Conservation (phyloP, 2,329 filamentous ascomycete species). For the Xylaria sp. region DNA sequence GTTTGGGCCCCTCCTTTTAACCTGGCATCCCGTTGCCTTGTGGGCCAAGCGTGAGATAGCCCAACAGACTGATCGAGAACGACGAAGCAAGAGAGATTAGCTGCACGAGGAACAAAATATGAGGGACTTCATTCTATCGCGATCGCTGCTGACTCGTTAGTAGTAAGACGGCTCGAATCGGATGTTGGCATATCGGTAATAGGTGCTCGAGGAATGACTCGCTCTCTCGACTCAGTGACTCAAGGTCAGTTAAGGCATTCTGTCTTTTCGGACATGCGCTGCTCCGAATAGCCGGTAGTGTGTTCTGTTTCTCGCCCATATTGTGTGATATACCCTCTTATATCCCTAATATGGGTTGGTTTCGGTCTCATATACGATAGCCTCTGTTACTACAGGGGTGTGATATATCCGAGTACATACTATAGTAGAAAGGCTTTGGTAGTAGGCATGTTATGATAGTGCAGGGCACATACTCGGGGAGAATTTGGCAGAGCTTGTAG, state of each 20-base stretch:
- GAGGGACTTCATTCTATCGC: not conserved
- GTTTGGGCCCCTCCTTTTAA: not conserved
- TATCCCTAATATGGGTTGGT: not conserved
- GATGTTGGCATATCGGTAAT: not conserved
- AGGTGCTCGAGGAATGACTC: slow-evolving; percentile 10
- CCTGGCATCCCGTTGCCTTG: not conserved
- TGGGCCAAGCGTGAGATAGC: slow-evolving; percentile 3
- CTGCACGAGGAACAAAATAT: not conserved
- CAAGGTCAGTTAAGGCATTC: not conserved
- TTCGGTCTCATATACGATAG: not conserved
- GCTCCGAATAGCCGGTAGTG: not conserved
- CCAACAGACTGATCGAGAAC: not conserved
- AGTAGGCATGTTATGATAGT: not conserved
- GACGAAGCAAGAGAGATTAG: not conserved
- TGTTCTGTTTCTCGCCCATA: not conserved
- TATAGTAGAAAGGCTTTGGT: not conserved
- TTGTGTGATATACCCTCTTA: not conserved
- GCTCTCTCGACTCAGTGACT: not conserved
- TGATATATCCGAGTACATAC: not conserved
- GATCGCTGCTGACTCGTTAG: slow-evolving; percentile 11
- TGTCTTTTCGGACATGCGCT: not conserved
- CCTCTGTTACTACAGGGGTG: not conserved
- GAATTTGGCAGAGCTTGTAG: not conserved
- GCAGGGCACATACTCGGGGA: not conserved
- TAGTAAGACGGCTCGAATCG: not conserved